A percentile compares a stretch with the other conserved stretches of the same genome.
Conservation (phyloP, 2,329 filamentous ascomycete species). For the Xylariaceae sp. region DNA sequence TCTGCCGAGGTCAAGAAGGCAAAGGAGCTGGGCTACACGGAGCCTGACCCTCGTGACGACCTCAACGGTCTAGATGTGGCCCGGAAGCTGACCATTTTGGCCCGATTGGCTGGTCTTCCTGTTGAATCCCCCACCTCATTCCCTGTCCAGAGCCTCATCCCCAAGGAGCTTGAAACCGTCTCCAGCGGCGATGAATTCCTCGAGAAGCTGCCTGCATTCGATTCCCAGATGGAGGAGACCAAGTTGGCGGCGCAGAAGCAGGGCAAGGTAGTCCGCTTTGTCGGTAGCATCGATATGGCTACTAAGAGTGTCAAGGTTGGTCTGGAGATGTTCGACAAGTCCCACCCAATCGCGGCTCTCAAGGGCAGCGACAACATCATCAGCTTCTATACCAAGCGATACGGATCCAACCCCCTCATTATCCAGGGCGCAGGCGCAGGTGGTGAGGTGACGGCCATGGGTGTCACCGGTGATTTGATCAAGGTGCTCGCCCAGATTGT, state of each 20-base stretch:
- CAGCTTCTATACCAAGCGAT: constrained; percentile 95
- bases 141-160: constrained; percentile 90
- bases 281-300: constrained; percentile 86
- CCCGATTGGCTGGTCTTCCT: constrained; percentile 73
- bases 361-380: constrained; percentile 99
- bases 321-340: constrained; percentile 79
- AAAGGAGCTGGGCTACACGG: constrained; percentile 87
- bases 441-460: constrained; percentile 95
- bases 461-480: constrained; percentile 86
- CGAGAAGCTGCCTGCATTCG: constrained; percentile 71
- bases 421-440: constrained; percentile 92
- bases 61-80: constrained; percentile 86
- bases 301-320: constrained; percentile 83
- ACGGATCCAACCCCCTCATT: constrained; percentile 84
- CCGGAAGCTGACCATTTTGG: constrained; percentile 92
- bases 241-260: constrained; percentile 80
- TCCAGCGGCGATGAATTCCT: constrained; percentile 82
- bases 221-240: constrained; percentile 81
- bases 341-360: constrained; percentile 85
- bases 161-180: constrained; percentile 73
- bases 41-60: constrained; percentile 81
- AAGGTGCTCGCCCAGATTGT: constrained; percentile 75
- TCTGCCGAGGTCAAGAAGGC: constrained; percentile 87
- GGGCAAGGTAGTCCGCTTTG: constrained; percentile 89
- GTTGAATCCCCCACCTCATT: constrained; percentile 83